Evolutionary conservation across 352 stramenopile species (phyloP), one percentile per base, ranked within the genome.

Genomic region (Phytopythium ostracodes): DNA sequence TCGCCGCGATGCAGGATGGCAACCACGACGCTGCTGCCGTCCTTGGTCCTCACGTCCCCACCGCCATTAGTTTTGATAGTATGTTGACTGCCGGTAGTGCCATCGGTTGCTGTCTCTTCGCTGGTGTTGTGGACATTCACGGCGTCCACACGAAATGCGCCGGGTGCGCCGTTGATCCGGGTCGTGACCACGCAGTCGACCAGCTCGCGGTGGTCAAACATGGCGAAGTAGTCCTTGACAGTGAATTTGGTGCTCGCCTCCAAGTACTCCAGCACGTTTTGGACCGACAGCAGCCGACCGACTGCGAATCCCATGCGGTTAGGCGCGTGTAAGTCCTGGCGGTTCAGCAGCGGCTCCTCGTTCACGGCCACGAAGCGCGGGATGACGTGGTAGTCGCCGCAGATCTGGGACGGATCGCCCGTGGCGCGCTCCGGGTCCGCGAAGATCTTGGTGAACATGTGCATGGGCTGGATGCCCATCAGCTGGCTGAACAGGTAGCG

Each of bases 241-340:
- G 76, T 80, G 51, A 77, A 87, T 51, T 75, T 79, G 6, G 82
- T 52, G 38, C 67, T 90, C 22, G 61, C 70, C 2, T 89, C 78
- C 15, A 96, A 63, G 33, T 89, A 91, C 17, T 79, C 75, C 27
- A 94, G 60, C 22, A 96, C 68, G 43, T 81, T 68, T 18, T 89
- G 70, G 38, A 96, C 67, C 12, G 77, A 68, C 20, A 96, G 62
- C 43, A 94, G 63, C 50, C 78, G 68, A 22, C 87, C 87, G 5
- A 89, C 67, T 17, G 78, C 79, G 62, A 91, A 94, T 20, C 87
- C 87, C n/a, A 96, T 84, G 44, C 87, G 84, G 35, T 93, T 81
- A 3, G 84, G 73, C 11, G 80, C 84, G 18, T 83, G 27, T 43
- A 94, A 64, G 55, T 92, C 81, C 54, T 77, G 64, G 17, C 70